Base-by-base conservation (phyloP, 805 yeast genomes). In the Hanseniaspora lachancei region DNA sequence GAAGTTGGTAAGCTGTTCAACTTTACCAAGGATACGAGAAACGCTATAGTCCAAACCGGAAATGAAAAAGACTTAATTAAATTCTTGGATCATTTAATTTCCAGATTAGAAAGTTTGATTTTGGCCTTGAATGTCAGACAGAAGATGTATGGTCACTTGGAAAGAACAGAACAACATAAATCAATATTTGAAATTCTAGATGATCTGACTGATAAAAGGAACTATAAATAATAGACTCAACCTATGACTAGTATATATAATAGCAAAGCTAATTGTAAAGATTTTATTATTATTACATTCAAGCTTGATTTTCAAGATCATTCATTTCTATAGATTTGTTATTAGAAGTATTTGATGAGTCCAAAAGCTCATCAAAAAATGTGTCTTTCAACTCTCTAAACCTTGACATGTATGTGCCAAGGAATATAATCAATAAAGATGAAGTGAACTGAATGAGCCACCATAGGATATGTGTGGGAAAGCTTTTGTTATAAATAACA, bases 301-400 rank as follows among this genome's bases (percentile, higher is more conserved):
- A 63, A 52, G 54, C 58, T 54, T 63, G 66, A 32, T 63, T 63
- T 46, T 63, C 66, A 42, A 63, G 42, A 43, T 63, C 66, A 40
- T 57, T 62, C 62, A 63, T 54, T 51, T 62, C 64, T 29, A 57
- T 15, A 15, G 24, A 24, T 9, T 12, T 32, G 18, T 38, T 38
- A 21, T 47, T 32, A 4, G 32, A 34, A 21, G 36, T 29, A 20
- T 32, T 36, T 7, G 38, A 32, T 9, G 78, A 74, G 61, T 84
- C 93, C 27, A 79, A 75, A 71, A 85, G 72, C 36, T 89, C 87
- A 57, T 89, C 95, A 62, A 93, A 91, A 64, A 93, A 91, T 0
- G 96, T 86, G 41, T 86, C 86, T 63, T 89, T 76, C 55, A 91
- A 72, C 66, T 91, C 98, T 61, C 82, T 80, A 96, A 97, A 89